Evolutionary conservation across 441 rosid genomes (phyloP).

Genomic region (Pelargonium citronellum): DNA sequence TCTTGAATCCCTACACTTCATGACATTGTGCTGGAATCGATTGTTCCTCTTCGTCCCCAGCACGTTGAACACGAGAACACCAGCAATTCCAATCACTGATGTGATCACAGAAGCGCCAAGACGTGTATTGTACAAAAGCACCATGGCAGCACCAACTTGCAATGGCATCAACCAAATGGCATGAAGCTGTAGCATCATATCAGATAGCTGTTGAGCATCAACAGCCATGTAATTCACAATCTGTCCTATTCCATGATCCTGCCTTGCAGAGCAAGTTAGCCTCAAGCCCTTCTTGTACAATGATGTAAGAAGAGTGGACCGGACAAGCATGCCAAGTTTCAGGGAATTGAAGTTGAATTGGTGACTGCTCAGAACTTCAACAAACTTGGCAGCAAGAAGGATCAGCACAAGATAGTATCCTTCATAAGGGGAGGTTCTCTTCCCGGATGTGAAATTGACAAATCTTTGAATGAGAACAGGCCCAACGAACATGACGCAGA

Average conservation of each 20-base stretch:
- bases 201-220: constrained; percentile 87
- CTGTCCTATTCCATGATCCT: constrained; percentile 72
- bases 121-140: constrained; percentile 60
- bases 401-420: constrained; percentile 56
- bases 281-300: constrained; percentile 66
- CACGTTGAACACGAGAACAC: constrained; percentile 53
- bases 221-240: constrained; percentile 74
- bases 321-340: constrained; percentile 79
- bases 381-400: constrained; percentile 46
- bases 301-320: constrained; percentile 83
- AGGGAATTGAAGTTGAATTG: constrained; percentile 62
- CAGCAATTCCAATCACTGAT: constrained; percentile 49
- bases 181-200: constrained; percentile 84
- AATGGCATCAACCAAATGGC: constrained; percentile 48
- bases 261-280: constrained; percentile 64
- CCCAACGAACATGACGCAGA: constrained; percentile 74
- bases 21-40: constrained; percentile 62
- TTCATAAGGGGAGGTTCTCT: constrained; percentile 33
- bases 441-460: constrained; percentile 55
- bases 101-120: constrained; percentile 64
- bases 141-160: constrained; percentile 62
- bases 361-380: constrained; percentile 75
- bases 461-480: constrained; percentile 66
- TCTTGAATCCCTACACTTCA: constrained; percentile 70
- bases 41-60: constrained; percentile 70